Conservation (phyloP, 371 early-diverging fungal species). For the Mucor sp. region DNA sequence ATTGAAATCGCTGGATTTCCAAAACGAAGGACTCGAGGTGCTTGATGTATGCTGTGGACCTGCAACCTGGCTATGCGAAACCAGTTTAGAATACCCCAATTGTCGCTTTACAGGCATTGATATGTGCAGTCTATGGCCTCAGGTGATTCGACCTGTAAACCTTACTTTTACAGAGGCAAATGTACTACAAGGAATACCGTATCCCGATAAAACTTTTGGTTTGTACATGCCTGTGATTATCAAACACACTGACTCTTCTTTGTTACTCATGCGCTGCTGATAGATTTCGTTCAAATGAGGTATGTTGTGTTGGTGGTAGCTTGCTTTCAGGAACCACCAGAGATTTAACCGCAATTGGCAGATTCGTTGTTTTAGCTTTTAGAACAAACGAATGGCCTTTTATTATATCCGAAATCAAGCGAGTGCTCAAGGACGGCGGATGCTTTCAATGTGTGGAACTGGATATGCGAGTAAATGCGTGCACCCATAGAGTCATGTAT, state of each 20-base stretch:
- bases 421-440: conserved; percentile 41
- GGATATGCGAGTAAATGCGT: conserved; percentile 30
- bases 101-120: conserved; percentile 44
- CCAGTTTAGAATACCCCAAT: conserved; percentile 41
- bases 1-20: conserved; percentile 30
- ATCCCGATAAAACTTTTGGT: conserved; percentile 45
- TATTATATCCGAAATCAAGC: conserved; percentile 34
- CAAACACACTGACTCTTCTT: neutral
- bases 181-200: conserved; percentile 37
- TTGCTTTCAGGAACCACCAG: neutral
- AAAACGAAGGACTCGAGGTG: conserved; percentile 23
- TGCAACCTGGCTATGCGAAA: conserved; percentile 48
- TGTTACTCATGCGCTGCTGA: neutral
- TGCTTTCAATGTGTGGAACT: conserved; percentile 41
- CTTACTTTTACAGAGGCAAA: conserved; percentile 35
- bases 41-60: conserved; percentile 48
- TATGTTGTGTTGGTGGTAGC: neutral
- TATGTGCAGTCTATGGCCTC: conserved; percentile 44
- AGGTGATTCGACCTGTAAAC: conserved; percentile 41
- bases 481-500: neutral
- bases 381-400: conserved; percentile 36
- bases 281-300: conserved; percentile 41
- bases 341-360: neutral
- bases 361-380: conserved; percentile 40
- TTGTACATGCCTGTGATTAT: conserved; percentile 8